These are phyloP conservation scores for Kodamaea lidongshanica DNA, from an alignment of 805 yeast species.

Conservation along the genomic window DNA sequence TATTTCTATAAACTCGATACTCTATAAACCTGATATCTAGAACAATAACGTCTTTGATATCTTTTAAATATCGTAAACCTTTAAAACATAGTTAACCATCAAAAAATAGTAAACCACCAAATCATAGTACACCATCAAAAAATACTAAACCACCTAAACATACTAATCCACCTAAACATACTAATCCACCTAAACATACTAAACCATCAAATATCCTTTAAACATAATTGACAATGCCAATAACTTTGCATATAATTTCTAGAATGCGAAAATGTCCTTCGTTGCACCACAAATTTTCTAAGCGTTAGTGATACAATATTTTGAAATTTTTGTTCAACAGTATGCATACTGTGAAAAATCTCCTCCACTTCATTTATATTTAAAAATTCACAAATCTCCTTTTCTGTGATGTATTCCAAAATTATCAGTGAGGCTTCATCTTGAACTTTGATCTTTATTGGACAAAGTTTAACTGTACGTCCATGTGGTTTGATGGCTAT, in stretches of 20 bases:
- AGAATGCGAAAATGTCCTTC: conserved; percentile 1
- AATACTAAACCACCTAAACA: too few relatives aligned
- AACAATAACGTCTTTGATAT: too few relatives aligned
- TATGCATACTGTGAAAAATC: conserved; percentile 3
- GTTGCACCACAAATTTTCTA: conserved; percentile 3
- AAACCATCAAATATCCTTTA: not conserved
- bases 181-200: too few relatives aligned
- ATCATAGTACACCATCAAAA: conserved; percentile 1
- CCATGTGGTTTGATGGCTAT: conserved; percentile 25
- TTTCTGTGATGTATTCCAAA: conserved; percentile 18
- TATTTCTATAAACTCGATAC: too few relatives aligned
- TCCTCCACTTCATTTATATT: conserved; percentile 13
- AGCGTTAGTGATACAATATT: not conserved
- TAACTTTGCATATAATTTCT: conserved; percentile 5
- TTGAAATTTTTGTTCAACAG: conserved; percentile 1
- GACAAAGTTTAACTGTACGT: conserved; percentile 23
- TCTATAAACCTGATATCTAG: too few relatives aligned
- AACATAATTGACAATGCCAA: conserved; percentile 2
- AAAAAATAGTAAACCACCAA: too few relatives aligned
- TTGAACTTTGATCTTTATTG: conserved; percentile 17
- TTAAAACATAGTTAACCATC: too few relatives aligned
- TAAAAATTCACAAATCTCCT: conserved; percentile 23
- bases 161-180: too few relatives aligned
- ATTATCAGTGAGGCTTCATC: conserved; percentile 7
- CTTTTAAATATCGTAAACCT: too few relatives aligned